phyloP scores from a whole-genome alignment of 768 basidiomycete genomes.

The Lactifluus hygrophoroides region DNA sequence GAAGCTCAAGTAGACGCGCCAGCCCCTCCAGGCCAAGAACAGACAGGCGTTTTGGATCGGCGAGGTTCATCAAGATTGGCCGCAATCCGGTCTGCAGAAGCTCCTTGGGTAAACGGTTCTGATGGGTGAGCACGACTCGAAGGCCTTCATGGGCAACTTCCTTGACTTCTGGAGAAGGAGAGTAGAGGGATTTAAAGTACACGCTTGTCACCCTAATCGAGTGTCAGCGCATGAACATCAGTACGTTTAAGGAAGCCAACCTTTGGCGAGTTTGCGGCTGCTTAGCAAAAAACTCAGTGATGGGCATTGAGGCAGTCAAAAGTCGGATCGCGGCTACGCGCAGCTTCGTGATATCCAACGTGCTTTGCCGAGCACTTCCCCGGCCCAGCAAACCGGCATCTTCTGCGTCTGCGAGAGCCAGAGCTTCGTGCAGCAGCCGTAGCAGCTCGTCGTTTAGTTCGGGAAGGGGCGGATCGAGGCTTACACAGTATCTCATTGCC shows the following conservation, averaged over 20 bases:
- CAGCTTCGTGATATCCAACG: slow-evolving; percentile 76
- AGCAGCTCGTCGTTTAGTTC: slow-evolving; percentile 90
- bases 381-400: slow-evolving; percentile 76
- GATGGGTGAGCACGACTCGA: slow-evolving; percentile 79
- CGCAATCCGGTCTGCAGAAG: slow-evolving; percentile 90
- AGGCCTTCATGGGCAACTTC: slow-evolving; percentile 93
- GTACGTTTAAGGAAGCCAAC: slow-evolving; percentile 33
- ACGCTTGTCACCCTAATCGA: slow-evolving; percentile 74
- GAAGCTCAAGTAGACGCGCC: slow-evolving; percentile 83
- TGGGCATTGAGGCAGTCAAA: slow-evolving; percentile 87
- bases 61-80: slow-evolving; percentile 95
- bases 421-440: slow-evolving; percentile 84
- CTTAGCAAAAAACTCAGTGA: slow-evolving; percentile 86
- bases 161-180: slow-evolving; percentile 82
- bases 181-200: slow-evolving; percentile 98
- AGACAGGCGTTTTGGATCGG: slow-evolving; percentile 89
- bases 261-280: slow-evolving; percentile 80
- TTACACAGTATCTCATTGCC: slow-evolving; percentile 89
- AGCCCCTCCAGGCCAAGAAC: slow-evolving; percentile 90
- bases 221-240: neutral
- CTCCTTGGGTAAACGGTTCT: slow-evolving; percentile 89
- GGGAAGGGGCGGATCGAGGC: slow-evolving; percentile 78
- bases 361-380: slow-evolving; percentile 65
- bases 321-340: slow-evolving; percentile 91
- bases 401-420: slow-evolving; percentile 93